Evolutionary conservation across 129 eudicot species (phyloP), one percentile per base, ranked within the genome.

Genomic region (Ambrosia artemisiifolia): DNA sequence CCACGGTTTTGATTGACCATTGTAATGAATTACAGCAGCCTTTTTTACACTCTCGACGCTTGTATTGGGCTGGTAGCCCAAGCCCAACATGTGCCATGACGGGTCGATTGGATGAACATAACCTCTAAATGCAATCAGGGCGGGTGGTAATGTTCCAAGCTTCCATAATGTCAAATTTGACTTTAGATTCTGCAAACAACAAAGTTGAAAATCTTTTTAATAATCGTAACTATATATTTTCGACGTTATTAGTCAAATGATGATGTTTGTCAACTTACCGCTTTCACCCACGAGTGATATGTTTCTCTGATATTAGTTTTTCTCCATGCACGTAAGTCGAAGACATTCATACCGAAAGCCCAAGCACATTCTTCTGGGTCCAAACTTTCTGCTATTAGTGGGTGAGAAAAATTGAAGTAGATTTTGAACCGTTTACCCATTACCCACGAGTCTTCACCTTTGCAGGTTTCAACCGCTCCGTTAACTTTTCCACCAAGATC

Each of bases 1-100:
- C 98, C 98, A 94, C 0, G 98, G 98, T 80, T 94, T 94, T 30
- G 98, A 84, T 71, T 94, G 98, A 55, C 98, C 98, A 18, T 94
- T 94, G 86, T 94, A 94, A 76, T 94, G 98, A 68, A 94, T 94
- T n/a, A 94, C 98, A 14, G 98, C 96, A 38, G 96, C 98, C 73
- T 83, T 87, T 59, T 77, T 87, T 75, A 94, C 75, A n/a, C 77
- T 82, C 75, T 94, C 95, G 55, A 94, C 81, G 59, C 75, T 79
- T 35, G 96, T 94, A 62, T 85, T 87, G 46, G 79, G 84, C 82
- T 94, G 98, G 84, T 94, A 94, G 65, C 98, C 98, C 83, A 94
- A 81, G 1, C 98, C 98, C 53, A 94, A 92, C 98, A 90, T 80
- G 93, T 94, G 98, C 98, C 98, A 94, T 18, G 95, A 85, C 19